Evolutionary conservation across 495 filamentous ascomycete species (phyloP), one percentile per base, ranked within the genome.

Genomic region (Xylaria bambusicola): DNA sequence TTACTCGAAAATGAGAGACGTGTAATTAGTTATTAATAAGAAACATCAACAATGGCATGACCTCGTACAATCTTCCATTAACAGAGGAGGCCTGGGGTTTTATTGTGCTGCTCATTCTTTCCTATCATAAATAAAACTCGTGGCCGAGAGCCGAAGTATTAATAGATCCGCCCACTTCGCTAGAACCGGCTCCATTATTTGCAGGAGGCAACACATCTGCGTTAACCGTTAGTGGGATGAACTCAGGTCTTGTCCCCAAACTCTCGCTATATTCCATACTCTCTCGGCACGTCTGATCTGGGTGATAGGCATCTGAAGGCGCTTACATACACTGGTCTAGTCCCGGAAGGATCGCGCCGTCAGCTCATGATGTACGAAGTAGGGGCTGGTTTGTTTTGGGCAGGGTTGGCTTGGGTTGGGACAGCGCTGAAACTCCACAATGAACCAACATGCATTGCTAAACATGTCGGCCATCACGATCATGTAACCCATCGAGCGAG

Each of bases 141-240:
- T 44, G 10, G 52, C 52, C 52, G 52, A 54, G 24, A 54, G 9
- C 36, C 38, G 38, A 54, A 27, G 24, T 50, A 27, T 58, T 61
- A 33, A 52, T 52, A 46, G n/a, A n/a, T n/a, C n/a, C n/a, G 36
- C 21, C 20, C 42, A 42, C 50, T 52, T 5, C 29, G 10, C 10
- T 33, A 20, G 38, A 18, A 24, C 44, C 31, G 24, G 50, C 23
- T 8, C 52, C 52, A 33, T 15, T 42, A n/a, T 42, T 53, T 53
- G 36, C 35, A n/a, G 50, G 7, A 21, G 23, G 20, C 9, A 54
- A 29, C 18, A 23, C 52, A 15, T 21, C 3, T 15, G 42, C 36
- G 24, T 54, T 54, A 33, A 23, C 52, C 38, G 1, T 33, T 31
- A 54, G 17, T 21, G 36, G 51, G 20, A 40, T 52, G 20, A 18